These are phyloP conservation scores for Boletus edulis DNA, from an alignment of 768 basidiomycete species.

Conservation along the genomic window DNA sequence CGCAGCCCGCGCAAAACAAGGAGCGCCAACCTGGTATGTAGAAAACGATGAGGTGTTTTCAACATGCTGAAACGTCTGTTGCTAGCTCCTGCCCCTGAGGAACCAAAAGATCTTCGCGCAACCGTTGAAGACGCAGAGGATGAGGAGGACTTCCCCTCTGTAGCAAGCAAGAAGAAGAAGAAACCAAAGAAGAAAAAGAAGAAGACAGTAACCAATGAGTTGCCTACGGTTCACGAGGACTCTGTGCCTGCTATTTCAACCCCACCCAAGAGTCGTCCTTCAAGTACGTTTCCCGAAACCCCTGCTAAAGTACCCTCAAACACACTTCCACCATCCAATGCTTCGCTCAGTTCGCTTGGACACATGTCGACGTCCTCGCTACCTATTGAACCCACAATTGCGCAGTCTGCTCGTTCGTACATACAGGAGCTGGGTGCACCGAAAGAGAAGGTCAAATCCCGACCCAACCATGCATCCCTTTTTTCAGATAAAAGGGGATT, in stretches of 20 bases:
- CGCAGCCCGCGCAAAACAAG: conserved; percentile 10
- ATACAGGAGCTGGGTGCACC: conserved; percentile 47
- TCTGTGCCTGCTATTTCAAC: conserved; percentile 13
- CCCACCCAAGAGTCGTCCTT: conserved; percentile 15
- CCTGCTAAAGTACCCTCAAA: conserved; percentile 17
- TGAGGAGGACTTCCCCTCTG: conserved; percentile 42
- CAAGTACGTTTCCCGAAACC: conserved; percentile 22
- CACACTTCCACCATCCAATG: conserved; percentile 11
- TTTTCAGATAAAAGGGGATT: conserved; percentile 47
- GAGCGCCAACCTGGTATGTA: conserved; percentile 14
- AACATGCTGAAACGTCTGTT: neutral
- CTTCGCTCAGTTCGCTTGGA: conserved; percentile 20
- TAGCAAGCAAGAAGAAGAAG: conserved; percentile 53
- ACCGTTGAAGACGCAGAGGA: conserved; percentile 77
- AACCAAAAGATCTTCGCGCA: conserved; percentile 37
- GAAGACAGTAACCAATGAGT: conserved; percentile 34
- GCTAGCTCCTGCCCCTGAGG: conserved; percentile 18
- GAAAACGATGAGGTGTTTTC: neutral
- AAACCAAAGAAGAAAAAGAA: conserved; percentile 76
- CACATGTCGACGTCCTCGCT: conserved; percentile 40
- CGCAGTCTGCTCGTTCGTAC: conserved; percentile 73
- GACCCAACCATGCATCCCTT: conserved; percentile 55
- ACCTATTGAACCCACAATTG: conserved; percentile 46
- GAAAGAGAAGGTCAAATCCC: conserved; percentile 71
- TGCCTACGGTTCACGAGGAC: conserved; percentile 24